Percentiles rank a stretch among this genome's conserved stretches.
Evolutionary conservation across 1,284 basidiomycete species (phyloP).

Genomic region (Irpex lacteus): DNA sequence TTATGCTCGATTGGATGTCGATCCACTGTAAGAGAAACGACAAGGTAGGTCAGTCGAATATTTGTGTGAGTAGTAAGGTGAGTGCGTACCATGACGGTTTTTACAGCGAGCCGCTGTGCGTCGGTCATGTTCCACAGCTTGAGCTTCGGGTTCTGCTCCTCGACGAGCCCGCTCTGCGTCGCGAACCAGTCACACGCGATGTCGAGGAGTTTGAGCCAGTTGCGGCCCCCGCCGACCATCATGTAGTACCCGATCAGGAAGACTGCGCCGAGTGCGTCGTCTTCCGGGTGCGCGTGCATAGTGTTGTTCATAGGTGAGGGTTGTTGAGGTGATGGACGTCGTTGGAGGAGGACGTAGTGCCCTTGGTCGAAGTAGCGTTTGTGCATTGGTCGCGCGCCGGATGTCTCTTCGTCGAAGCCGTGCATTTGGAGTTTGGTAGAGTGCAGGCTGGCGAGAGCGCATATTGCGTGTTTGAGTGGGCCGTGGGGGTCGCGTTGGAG

Average conservation of each 20-base stretch:
- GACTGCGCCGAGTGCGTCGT: conserved; percentile 70
- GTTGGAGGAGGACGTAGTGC: conserved; percentile 47
- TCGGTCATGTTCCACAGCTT: conserved; percentile 52
- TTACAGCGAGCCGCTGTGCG: conserved; percentile 56
- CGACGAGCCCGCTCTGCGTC: conserved; percentile 53
- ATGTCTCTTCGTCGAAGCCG: conserved; percentile 30
- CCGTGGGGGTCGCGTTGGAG: conserved; percentile 65
- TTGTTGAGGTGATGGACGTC: conserved; percentile 36
- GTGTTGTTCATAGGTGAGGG: too few relatives aligned
- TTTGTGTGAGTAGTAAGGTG: neutral
- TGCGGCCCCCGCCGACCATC: conserved; percentile 57
- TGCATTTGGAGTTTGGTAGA: conserved; percentile 32
- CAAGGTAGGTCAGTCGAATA: too few relatives aligned
- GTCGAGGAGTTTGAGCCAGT: conserved; percentile 65
- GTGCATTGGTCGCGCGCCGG: conserved; percentile 53
- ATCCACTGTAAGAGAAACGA: conserved; percentile 72
- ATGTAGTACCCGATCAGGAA: conserved; percentile 71
- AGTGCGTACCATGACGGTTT: conserved; percentile 63
- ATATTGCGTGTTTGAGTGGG: conserved; percentile 65
- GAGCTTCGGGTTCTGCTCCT: conserved; percentile 59
- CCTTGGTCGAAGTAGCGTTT: conserved; percentile 69
- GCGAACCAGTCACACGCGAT: conserved; percentile 71
- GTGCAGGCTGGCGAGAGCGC: conserved; percentile 73
- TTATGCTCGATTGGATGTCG: conserved; percentile 69
- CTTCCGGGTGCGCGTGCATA: conserved; percentile 48